Base-by-base conservation (phyloP, 1,284 basidiomycete genomes). In the Ustilago crameri region DNA sequence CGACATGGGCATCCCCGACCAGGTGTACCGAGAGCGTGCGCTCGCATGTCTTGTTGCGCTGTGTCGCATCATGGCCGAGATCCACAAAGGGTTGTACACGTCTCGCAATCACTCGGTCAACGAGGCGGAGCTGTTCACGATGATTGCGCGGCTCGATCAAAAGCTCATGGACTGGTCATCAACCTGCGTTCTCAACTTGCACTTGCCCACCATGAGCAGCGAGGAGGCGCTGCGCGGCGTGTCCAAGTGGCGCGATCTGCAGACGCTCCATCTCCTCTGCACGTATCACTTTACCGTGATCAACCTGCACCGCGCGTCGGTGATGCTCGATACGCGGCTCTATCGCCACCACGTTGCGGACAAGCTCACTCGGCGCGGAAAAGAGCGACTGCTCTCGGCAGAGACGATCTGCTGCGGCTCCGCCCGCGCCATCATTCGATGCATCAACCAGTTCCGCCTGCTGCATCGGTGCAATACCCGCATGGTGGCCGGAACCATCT, bases 251-350 rank as follows among this genome's bases (percentile, higher is more conserved):
- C 45, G 52, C 35, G 44, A 48, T 15, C 18, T 55, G 34, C 45
- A 27, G 20, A 40, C 44, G 7, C 41, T 54, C 30, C 51, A 54
- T 22, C 43, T 54, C 41, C 51, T 53, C 14, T 53, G 51, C 42
- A 53, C 51, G 18, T 53, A 43, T 35, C 51, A 54, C 26, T 54
- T 54, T 18, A 54, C 51, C 9, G 42, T 54, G 17, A 54, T 54
- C 51, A 54, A 54, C 24, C 42, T 54, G 10, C 51, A 54, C 35
- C 51, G 51, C 24, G 51, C 51, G 7, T 54, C 51, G 8, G 43
- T 54, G 23, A 54, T 54, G 51, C 44, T 54, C 20, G 51, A 54
- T 20, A 54, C 51, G 10, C 26, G 51, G 1, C 44, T 54, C 10
- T 54, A 54, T n/a, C 42, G 35, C 5, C 43, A 54, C n/a, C 51